Base-by-base conservation (phyloP, 306 rosid species). In the Notholithocarpus densiflorus region DNA sequence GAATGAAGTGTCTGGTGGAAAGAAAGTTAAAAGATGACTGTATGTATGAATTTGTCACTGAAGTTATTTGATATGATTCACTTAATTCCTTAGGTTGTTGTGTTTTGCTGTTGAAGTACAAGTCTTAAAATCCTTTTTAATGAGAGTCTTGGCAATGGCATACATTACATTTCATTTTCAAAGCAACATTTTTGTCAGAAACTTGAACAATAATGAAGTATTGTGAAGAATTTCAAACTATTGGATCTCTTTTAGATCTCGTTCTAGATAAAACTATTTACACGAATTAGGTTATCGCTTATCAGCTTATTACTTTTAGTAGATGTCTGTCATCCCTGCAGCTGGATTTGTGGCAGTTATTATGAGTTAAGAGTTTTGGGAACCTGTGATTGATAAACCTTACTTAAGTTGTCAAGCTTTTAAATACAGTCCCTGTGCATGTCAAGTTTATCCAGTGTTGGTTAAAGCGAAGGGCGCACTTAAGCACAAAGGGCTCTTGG, bases 341-440 rank as follows among this genome's bases (percentile, higher is more conserved):
- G 21, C 24, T 23, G 32, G 48, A 15, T 56, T 51, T 79, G 15
- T 74, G 9, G 60, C 12, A 17, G 18, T 26, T 56, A 18, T 68
- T 43, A 5, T 14, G 64, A 75, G 27, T 68, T 13, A 18, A 55
- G 56, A 61, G 18, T 60, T 57, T 70, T 21, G 53, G 55, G 72
- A 72, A 21, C 21, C 56, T 71, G 40, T 74, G 13, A 59, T 27
- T 32, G 29, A 71, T 70, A 26, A 20, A 37, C 61, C 23, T 1
- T 56, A 24, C 64, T 71, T 21, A 5, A 60, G 48, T 55, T 43
- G 26, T 77, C 78, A 52, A 23, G n/a, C 12, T 68, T 82, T 57
- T 51, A 19, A 64, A 59, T 31, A 12, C 4, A 17, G 10, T 43
- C 45, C 17, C 14, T 1, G 1, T 56, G 55, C 65, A 5, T 24